Base-by-base conservation (phyloP, 2,329 filamentous ascomycete species). In the Sphaerulina populicola region DNA sequence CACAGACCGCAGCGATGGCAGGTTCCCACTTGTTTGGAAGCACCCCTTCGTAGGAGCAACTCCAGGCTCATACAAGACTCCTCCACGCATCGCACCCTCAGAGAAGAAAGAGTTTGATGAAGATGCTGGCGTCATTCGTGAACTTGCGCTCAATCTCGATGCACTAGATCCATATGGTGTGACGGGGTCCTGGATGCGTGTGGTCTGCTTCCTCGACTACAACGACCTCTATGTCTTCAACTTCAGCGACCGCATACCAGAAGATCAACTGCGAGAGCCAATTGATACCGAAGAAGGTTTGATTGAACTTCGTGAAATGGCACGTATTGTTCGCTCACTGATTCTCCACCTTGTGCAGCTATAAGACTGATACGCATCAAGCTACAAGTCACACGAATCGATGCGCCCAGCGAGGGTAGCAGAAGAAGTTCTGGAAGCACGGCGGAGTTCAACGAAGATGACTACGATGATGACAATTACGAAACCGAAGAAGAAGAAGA, bases 151-250 rank as follows among this genome's bases (percentile, higher is more conserved):
- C 2, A 66, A 73, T 0, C 62, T 82, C 14, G 76, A 80, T 27
- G 66, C 73, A 7, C 67, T 73, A 48, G 86, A 90, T 63, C 86
- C 86, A 0, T 91, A 86, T 60, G 80, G 78, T 40, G 72, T 89
- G 4, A 78, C 78, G 0, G 86, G 86, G 1, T 81, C 78, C 6
- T 91, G 84, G 83, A 75, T 85, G 62, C 74, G 86, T 35, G 80
- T 86, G 58, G 64, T 68, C 40, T 66, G 66, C 53, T 66, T 68
- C 49, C 58, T 68, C 18, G 84, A 88, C 65, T 88, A 85, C 64
- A 80, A 77, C 59, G 85, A 89, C 63, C 79, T 90, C 33, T 85
- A 82, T 65, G 69, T 71, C 15, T 88, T 82, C 71, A 90, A 90
- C 63, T 88, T 88, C 62, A 67, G 66, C 6, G 67, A 72, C 6